A percentile compares a stretch with the other conserved stretches of the same genome.
These are phyloP conservation scores for Fomitopsis palustris DNA, from an alignment of 1,284 basidiomycete species.

Conservation along the genomic window DNA sequence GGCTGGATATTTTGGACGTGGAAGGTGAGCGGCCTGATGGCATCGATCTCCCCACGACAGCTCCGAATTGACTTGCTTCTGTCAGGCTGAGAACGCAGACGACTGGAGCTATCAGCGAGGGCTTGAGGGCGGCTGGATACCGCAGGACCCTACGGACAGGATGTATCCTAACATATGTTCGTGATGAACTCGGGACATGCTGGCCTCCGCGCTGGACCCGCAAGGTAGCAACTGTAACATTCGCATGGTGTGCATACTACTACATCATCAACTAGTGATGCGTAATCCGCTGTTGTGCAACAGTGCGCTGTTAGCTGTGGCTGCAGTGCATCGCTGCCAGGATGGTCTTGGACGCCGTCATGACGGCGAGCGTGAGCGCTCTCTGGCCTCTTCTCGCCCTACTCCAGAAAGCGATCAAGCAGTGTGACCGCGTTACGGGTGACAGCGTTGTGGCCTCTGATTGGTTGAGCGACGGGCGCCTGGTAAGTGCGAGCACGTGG, in stretches of 20 bases:
- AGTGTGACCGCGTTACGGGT: not conserved
- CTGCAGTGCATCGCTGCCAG: no score
- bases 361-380: not conserved
- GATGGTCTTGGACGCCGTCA: not conserved
- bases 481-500: not conserved
- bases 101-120: slow-evolving; percentile 74
- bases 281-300: no score
- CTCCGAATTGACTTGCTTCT: not conserved
- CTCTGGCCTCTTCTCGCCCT: not conserved
- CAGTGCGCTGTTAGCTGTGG: no score
- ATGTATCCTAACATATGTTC: slow-evolving; percentile 57
- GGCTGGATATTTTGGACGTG: slow-evolving; percentile 89
- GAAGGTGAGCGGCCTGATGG: slow-evolving; percentile 48
- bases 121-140: slow-evolving; percentile 70
- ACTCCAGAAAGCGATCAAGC: not conserved
- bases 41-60: slow-evolving; percentile 1
- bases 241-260: no score
- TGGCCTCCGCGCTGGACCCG: not conserved
- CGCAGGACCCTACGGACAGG: slow-evolving; percentile 57
- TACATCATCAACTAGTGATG: no score
- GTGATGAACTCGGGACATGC: not conserved
- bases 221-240: not conserved
- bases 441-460: not conserved
- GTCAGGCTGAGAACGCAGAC: slow-evolving; percentile 65
- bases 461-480: not conserved